These are phyloP conservation scores for Alternaria consortialis DNA, from an alignment of 2,329 filamentous ascomycete species.

Conservation along the genomic window DNA sequence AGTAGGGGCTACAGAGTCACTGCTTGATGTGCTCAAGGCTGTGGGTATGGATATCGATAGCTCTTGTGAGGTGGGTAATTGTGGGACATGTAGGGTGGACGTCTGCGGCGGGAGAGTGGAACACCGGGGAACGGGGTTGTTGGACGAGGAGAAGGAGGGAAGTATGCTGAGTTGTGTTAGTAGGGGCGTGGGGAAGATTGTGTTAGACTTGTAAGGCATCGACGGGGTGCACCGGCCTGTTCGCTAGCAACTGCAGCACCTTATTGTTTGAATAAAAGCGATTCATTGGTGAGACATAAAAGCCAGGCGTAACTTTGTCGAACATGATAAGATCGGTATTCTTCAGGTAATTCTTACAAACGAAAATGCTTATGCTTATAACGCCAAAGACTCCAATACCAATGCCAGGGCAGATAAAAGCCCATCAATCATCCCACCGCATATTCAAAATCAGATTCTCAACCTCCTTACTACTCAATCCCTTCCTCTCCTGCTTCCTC, in stretches of 20 bases:
- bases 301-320: rapidly evolving
- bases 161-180: constrained; percentile 53
- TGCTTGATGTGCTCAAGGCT: constrained; percentile 54
- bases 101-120: constrained; percentile 51
- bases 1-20: constrained; percentile 53
- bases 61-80: constrained; percentile 57
- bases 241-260: neutral
- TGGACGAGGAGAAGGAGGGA: constrained; percentile 47
- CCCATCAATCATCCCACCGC: constrained; percentile 39
- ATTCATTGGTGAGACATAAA: neutral
- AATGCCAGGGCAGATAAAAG: neutral
- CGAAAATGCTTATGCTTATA: neutral
- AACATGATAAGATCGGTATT: neutral
- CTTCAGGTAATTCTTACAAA: neutral
- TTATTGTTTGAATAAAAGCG: rapidly evolving
- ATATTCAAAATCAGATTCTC: constrained; percentile 40
- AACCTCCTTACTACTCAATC: constrained; percentile 33
- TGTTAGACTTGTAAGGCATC: constrained; percentile 38
- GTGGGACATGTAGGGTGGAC: constrained; percentile 55
- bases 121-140: constrained; percentile 52
- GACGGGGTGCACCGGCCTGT: no score
- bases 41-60: constrained; percentile 57
- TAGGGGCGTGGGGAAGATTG: constrained; percentile 45
- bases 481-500: neutral
- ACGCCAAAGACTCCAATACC: neutral